phyloP scores from a whole-genome alignment of 139 green algal genomes.

The Yamagishiella unicocca region DNA sequence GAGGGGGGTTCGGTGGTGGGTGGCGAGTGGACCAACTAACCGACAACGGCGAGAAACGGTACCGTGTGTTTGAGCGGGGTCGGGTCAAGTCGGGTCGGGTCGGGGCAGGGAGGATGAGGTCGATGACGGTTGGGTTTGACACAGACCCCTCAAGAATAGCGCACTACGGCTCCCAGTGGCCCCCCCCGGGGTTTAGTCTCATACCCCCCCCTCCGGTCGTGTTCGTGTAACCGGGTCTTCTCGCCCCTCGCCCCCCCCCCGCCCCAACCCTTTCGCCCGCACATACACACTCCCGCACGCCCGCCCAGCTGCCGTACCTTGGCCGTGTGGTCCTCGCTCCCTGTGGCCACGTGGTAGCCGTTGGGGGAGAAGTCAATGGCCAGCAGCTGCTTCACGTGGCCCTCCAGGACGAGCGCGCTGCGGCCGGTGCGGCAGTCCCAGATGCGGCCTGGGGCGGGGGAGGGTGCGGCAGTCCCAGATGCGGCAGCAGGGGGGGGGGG shows the following conservation, averaged over 20 bases:
- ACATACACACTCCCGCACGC: neutral
- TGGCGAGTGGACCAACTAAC: too few relatives aligned
- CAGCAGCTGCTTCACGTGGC: conserved; percentile 93
- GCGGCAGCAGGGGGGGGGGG: neutral
- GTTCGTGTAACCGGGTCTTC: too few relatives aligned
- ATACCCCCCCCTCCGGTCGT: too few relatives aligned
- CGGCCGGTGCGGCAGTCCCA: conserved; percentile 95
- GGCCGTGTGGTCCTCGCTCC: conserved; percentile 86
- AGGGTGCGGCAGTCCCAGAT: too few relatives aligned
- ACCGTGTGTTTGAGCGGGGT: too few relatives aligned
- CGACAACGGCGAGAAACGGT: too few relatives aligned
- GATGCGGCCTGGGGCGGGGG: conserved; percentile 69
- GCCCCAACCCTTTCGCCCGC: neutral
- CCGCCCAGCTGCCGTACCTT: conserved; percentile 37
- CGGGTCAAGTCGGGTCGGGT: too few relatives aligned
- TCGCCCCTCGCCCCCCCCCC: neutral
- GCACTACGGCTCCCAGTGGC: too few relatives aligned
- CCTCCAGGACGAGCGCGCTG: conserved; percentile 86
- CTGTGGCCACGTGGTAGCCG: conserved; percentile 83
- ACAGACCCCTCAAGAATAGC: too few relatives aligned
- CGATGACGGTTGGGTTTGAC: too few relatives aligned
- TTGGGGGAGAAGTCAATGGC: conserved; percentile 90
- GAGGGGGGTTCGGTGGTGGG: neutral
- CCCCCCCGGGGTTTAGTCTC: too few relatives aligned
- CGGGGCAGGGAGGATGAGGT: too few relatives aligned